phyloP scores from a whole-genome alignment of 164 flowering plant species.

The grape (Vitis vinifera) region DNA sequence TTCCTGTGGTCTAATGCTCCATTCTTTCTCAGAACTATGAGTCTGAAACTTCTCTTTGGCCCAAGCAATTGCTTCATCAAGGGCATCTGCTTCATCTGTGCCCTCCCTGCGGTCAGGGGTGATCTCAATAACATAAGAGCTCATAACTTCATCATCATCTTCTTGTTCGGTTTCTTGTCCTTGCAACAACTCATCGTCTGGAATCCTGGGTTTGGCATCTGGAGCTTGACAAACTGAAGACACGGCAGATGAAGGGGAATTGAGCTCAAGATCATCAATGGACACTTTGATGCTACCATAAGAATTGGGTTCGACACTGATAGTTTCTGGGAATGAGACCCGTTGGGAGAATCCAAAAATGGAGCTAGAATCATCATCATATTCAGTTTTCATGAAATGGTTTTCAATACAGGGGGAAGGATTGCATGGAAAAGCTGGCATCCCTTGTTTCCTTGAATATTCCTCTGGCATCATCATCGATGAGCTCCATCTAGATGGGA shows the following conservation, averaged over 20 bases:
- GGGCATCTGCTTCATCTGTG: constrained; percentile 41
- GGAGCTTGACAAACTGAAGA: constrained; percentile 50
- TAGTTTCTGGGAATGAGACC: constrained; percentile 64
- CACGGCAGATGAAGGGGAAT: constrained; percentile 55
- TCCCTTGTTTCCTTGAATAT: constrained; percentile 18
- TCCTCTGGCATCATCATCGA: constrained; percentile 15
- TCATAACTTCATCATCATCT: constrained; percentile 44
- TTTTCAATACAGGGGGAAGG: constrained; percentile 10
- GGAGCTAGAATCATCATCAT: constrained; percentile 20
- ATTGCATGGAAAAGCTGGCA: constrained; percentile 26
- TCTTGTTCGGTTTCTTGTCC: constrained; percentile 18
- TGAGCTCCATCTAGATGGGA: constrained; percentile 51
- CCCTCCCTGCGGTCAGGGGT: constrained; percentile 39
- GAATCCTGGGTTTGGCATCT: constrained; percentile 16
- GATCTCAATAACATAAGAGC: constrained; percentile 80
- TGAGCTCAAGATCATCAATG: constrained; percentile 44
- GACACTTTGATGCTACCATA: constrained; percentile 38
- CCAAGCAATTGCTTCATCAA: constrained; percentile 94
- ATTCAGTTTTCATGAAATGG: constrained; percentile 21
- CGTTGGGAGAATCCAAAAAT: constrained; percentile 33
- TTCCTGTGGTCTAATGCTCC: not conserved
- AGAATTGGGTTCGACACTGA: constrained; percentile 45
- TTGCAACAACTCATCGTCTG: constrained; percentile 5
- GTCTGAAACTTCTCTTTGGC: constrained; percentile 70
- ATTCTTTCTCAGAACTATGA: constrained; percentile 17